phyloP scores from a whole-genome alignment of 2,329 filamentous ascomycete genomes.

The Lecanosticta acicola region DNA sequence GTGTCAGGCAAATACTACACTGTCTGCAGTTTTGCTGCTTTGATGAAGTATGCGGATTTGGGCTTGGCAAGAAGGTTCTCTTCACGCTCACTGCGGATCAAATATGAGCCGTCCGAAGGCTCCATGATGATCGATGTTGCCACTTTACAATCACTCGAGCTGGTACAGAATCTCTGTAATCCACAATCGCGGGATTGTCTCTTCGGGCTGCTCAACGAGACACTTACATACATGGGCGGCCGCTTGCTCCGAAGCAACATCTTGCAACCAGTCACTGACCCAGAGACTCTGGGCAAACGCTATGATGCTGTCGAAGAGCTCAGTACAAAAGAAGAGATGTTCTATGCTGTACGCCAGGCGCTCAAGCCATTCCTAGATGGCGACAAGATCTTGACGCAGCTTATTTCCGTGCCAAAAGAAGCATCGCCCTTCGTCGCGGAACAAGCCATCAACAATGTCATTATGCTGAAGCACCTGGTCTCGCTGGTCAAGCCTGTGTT shows the following conservation, averaged over 20 bases:
- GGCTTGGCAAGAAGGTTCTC: slow-evolving; percentile 64
- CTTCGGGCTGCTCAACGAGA: slow-evolving; percentile 80
- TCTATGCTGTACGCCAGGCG: slow-evolving; percentile 68
- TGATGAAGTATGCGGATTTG: slow-evolving; percentile 76
- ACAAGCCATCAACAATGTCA: slow-evolving; percentile 76
- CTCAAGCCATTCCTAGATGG: slow-evolving; percentile 71
- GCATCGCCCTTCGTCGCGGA: slow-evolving; percentile 64
- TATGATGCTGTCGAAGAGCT: slow-evolving; percentile 83
- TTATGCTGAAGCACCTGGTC: slow-evolving; percentile 80
- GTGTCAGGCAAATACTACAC: slow-evolving; percentile 81
- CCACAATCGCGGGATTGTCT: slow-evolving; percentile 74
- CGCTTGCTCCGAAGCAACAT: slow-evolving; percentile 80
- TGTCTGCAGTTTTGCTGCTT: slow-evolving; percentile 77
- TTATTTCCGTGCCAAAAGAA: slow-evolving; percentile 69
- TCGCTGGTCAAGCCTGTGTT: slow-evolving; percentile 61
- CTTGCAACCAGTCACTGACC: slow-evolving; percentile 76
- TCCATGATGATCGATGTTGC: slow-evolving; percentile 94
- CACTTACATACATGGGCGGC: slow-evolving; percentile 79
- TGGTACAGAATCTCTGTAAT: slow-evolving; percentile 80
- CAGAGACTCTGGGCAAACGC: slow-evolving; percentile 61
- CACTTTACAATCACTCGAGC: slow-evolving; percentile 78
- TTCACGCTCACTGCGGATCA: slow-evolving; percentile 75
- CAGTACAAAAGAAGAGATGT: slow-evolving; percentile 76
- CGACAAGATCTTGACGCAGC: slow-evolving; percentile 74
- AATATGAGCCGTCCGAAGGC: slow-evolving; percentile 80